Evolutionary conservation across 2,329 filamentous ascomycete genomes (phyloP).

Genomic region (Pezicula carpinea): DNA sequence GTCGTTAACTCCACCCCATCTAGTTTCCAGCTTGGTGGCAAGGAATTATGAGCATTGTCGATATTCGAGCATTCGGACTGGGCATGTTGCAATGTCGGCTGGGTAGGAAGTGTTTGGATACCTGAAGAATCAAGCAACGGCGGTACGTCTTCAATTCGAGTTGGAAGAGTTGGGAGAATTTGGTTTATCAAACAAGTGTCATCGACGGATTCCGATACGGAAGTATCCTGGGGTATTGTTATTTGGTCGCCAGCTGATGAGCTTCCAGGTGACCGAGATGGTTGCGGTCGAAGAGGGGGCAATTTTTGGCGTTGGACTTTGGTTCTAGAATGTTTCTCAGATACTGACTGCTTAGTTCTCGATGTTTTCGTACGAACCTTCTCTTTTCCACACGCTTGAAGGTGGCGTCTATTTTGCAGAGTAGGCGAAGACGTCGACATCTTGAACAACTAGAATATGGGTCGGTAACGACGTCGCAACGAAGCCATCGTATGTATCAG

Average conservation of each 20-base stretch:
- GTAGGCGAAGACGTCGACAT: constrained; percentile 70
- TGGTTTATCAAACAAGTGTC: not conserved
- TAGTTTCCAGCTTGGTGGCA: not conserved
- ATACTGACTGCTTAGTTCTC: not conserved
- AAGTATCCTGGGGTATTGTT: too few relatives aligned
- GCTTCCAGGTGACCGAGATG: too few relatives aligned
- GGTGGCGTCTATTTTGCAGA: constrained; percentile 77
- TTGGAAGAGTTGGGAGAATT: not conserved
- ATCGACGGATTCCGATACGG: not conserved
- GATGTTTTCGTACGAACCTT: constrained; percentile 47
- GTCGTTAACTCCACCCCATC: constrained; percentile 1
- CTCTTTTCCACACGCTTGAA: constrained; percentile 78
- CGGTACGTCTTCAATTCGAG: not conserved
- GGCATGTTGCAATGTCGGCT: constrained; percentile 1
- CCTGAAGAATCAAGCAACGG: not conserved
- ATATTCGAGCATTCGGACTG: not conserved
- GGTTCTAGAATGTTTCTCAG: not conserved
- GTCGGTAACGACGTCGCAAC: constrained; percentile 74
- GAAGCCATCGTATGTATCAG: constrained; percentile 53
- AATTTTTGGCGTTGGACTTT: not conserved
- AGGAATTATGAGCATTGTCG: not conserved
- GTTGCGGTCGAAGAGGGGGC: too few relatives aligned
- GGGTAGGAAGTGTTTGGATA: too few relatives aligned
- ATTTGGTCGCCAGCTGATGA: too few relatives aligned
- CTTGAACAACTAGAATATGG: constrained; percentile 70